Base-by-base conservation (phyloP, 2,329 filamentous ascomycete genomes). In the Eurotiales sp. region DNA sequence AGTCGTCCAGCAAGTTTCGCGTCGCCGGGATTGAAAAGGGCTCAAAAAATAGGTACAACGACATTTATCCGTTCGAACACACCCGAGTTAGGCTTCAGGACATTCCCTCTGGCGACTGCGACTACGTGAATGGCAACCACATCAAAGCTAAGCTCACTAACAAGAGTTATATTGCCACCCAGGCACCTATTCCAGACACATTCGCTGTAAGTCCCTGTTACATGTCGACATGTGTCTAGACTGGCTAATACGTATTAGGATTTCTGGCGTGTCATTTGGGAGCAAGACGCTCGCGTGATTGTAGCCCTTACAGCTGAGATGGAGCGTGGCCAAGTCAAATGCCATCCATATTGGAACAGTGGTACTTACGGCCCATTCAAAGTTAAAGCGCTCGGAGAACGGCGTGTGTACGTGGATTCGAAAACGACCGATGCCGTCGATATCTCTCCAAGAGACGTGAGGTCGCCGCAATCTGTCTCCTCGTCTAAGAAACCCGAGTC, bases 181-280 rank as follows among this genome's bases (percentile, higher is more conserved):
- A 99, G 69, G 93, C 90, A 0, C 93, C 93, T 8, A 81, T 97
- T 32, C 93, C 93, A 17, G 85, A 88, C 45, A 99, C 93, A 0
- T 96, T 95, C 63, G 85, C 88, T 67, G 89, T 92, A 74, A 77
- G 85, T 72, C 15, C 50, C 19, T 15, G 11, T 10, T 36, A n/a
- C 14, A 17, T 14, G 10, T 39, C 8, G 39, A n/a, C 23, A 27
- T 32, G 7, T 8, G 29, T 41, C 14, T 2, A 23, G 39, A 36
- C 44, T 46, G 11, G 27, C 30, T 4, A 27, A 46, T 32, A 41
- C 7, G 27, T 11, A 46, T 3, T 59, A 93, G 88, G 93, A 99
- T 68, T 99, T 99, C 65, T 99, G 93, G 93, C 92, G 90, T 54
- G 87, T 96, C 10, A 80, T 97, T 25, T 99, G 93, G 93, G 91